A percentile compares a stretch with the other conserved stretches of the same genome.
phyloP scores from a whole-genome alignment of 2,329 filamentous ascomycete species.

The Colletotrichum sansevieriae region DNA sequence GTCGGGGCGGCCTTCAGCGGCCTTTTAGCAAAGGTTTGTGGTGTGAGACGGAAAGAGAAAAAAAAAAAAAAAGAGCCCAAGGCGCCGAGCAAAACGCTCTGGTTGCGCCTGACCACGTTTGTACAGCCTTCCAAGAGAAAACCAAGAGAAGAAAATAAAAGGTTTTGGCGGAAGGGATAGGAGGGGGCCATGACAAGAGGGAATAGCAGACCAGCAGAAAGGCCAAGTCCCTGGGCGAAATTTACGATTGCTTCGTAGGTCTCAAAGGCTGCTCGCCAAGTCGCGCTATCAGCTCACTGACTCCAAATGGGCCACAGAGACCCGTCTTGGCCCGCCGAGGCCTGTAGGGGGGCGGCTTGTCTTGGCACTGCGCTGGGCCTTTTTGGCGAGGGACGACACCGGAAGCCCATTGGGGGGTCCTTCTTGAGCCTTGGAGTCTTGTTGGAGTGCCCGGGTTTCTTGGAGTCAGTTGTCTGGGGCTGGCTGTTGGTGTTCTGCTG shows the following conservation, averaged over 20 bases:
- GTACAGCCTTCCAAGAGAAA: constrained; percentile 24
- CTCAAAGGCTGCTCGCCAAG: constrained; percentile 33
- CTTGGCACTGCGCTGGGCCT: constrained; percentile 25
- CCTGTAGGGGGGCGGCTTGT: background rate
- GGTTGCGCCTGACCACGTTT: constrained; percentile 26
- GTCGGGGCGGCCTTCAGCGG: constrained; percentile 2
- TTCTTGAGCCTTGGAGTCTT: background rate
- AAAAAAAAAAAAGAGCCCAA: constrained; percentile 19
- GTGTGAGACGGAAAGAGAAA: constrained; percentile 3
- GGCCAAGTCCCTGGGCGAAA: constrained; percentile 19
- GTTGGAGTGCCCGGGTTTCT: too few species aligned
- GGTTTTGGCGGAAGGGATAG: background rate
- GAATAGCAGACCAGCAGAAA: background rate
- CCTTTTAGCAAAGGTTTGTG: background rate
- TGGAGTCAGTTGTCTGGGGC: too few species aligned
- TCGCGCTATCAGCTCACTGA: constrained; percentile 40
- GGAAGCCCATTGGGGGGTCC: background rate
- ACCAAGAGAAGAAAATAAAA: constrained; percentile 15
- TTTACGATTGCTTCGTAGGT: constrained; percentile 11
- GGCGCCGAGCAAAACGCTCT: constrained; percentile 31
- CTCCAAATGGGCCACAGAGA: constrained; percentile 32
- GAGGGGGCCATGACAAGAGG: background rate
- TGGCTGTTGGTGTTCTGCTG: too few species aligned
- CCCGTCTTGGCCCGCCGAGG: constrained; percentile 31
- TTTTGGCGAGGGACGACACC: background rate